Base-by-base conservation (phyloP, 2,329 filamentous ascomycete species). In the Phaeosphaeriaceae sp. region DNA sequence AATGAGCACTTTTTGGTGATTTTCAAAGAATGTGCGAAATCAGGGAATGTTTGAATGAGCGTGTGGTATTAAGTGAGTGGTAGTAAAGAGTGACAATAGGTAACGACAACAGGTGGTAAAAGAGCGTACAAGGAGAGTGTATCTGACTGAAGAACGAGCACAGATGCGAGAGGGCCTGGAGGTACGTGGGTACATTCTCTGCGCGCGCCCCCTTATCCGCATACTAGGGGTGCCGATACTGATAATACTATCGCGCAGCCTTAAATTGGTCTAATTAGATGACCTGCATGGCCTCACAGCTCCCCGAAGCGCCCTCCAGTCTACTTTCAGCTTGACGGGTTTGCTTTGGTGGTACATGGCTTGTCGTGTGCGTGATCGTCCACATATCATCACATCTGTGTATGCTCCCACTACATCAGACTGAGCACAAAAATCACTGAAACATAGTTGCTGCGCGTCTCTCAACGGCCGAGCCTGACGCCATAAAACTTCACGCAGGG, bases 181-280 rank as follows among this genome's bases (percentile, higher is more conserved):
- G 61, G 61, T 61, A 65, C 59, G 57, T 54, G 56, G 37, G 58
- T 67, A 60, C 61, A 51, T 61, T 67, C 56, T 62, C 58, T 62
- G 54, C 54, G 57, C 60, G 45, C 29, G 37, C 38, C 53, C 52
- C 50, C 57, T 54, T 56, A 53, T 58, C 54, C 44, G 44, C 47
- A 61, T 63, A 60, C 58, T 64, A 66, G 60, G 61, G 62, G 63
- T 61, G 60, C 60, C 15, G 35, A 39, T 40, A 33, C 43, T 40
- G 44, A 47, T 68, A 71, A 68, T 64, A 64, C 60, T 58, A 62
- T 59, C 61, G 60, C 65, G 64, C 62, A 62, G 61, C 57, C 53
- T 56, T 64, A 67, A 70, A 67, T 64, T 66, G 57, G 60, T 60
- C 63, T 65, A 67, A 66, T 68, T 63, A 59, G 61, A 54, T 57